Percentiles rank a stretch among this genome's conserved stretches.
Evolutionary conservation across 2,329 filamentous ascomycete genomes (phyloP).

Genomic region (Xylaria sp.): DNA sequence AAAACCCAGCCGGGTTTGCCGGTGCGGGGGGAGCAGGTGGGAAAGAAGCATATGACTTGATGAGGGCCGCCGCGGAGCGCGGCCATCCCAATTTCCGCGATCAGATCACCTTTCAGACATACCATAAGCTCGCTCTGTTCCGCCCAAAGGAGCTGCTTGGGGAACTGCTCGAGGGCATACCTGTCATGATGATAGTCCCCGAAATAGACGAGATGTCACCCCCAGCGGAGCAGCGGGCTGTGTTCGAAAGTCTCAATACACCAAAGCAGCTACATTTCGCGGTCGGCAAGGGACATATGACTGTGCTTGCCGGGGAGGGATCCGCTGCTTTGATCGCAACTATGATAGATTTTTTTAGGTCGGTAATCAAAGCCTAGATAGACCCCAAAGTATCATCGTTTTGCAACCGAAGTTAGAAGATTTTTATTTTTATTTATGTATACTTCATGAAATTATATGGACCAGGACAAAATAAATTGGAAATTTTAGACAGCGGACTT

Average conservation of each 20-base stretch:
- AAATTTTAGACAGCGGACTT: no score
- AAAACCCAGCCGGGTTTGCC: constrained; percentile 28
- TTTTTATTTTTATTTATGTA: no score
- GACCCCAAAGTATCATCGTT: no score
- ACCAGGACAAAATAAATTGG: no score
- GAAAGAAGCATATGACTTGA: constrained; percentile 41
- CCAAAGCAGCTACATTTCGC: constrained; percentile 25
- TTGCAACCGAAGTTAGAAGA: no score
- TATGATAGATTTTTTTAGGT: constrained; percentile 11
- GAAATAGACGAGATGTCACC: constrained; percentile 47
- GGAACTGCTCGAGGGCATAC: constrained; percentile 35
- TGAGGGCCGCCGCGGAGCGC: constrained; percentile 34
- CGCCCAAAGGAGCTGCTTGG: constrained; percentile 41
- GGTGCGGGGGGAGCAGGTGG: constrained; percentile 40
- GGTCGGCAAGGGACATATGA: constrained; percentile 22
- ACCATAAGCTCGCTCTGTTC: constrained; percentile 47
- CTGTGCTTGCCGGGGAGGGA: constrained; percentile 7
- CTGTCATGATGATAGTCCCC: constrained; percentile 47
- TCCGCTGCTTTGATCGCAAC: constrained; percentile 3
- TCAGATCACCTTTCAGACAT: constrained; percentile 47
- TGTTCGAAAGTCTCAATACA: constrained; percentile 41
- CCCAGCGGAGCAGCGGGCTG: constrained; percentile 33
- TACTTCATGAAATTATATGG: no score
- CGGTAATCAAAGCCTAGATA: not conserved
- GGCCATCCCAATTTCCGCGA: constrained; percentile 43